Base-by-base conservation (phyloP, 2,329 filamentous ascomycete species). In the Myriangium duriaei region DNA sequence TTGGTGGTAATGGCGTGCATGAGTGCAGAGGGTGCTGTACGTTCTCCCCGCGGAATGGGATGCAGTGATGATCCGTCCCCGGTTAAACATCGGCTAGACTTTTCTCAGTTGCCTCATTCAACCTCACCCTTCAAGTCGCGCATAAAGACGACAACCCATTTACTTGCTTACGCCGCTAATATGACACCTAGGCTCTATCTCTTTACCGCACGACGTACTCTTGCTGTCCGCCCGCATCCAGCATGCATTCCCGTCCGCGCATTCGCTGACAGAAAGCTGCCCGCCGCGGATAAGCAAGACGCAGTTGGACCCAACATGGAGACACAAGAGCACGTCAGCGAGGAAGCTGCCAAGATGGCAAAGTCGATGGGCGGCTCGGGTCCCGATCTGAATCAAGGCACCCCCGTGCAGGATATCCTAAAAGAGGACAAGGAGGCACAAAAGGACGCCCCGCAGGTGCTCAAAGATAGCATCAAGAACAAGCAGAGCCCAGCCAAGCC, bases 341-440 rank as follows among this genome's bases (percentile, higher is more conserved):
- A 81, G 52, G 76, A 82, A 55, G 75, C 76, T 19, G 70, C 70
- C 28, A 69, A 72, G 47, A 68, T 71, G 46, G 69, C 68, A 16
- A 65, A 72, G 50, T 69, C 74, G 16, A 72, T 65, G 50, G 72
- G 74, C 38, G 60, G 66, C 38, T 57, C 67, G 39, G 65, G 69
- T 16, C 78, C 76, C 13, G 76, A 81, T 50, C 51, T 80, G 24
- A 67, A 71, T 34, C 74, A 79, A 52, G 76, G 76, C 11, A 76
- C 76, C 34, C 75, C 76, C 5, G 68, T 81, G 45, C 67, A 75
- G 54, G 76, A 81, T 60, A 77, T 81, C 41, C 63, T 82, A 26
- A 63, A 72, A 52, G 69, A 73, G 34, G 76, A 81, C 50, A 67
- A 73, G 51, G 67, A 76, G 40, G 67, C 68, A 19, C 61, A 67